phyloP scores from a whole-genome alignment of 2,329 filamentous ascomycete genomes.

The Phialemoniopsis sp. region DNA sequence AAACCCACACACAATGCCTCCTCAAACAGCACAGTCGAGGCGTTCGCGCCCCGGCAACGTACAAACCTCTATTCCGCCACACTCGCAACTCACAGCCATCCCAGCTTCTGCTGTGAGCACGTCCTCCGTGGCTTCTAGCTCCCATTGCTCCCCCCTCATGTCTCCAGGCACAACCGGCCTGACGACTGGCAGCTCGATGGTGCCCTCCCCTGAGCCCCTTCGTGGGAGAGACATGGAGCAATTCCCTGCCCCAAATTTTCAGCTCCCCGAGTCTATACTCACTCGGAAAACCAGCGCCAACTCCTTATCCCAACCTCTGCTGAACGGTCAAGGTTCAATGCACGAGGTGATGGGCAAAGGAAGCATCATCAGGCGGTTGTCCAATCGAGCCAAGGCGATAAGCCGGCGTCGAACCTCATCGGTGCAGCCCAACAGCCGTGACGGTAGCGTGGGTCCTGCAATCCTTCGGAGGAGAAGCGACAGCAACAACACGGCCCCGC shows the following conservation, averaged over 20 bases:
- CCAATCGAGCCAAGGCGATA: slow-evolving; percentile 71
- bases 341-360: slow-evolving; percentile 42
- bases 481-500: slow-evolving; percentile 70
- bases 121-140: slow-evolving; percentile 52
- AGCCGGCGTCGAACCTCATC: slow-evolving; percentile 72
- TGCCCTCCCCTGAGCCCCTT: slow-evolving; percentile 62
- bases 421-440: slow-evolving; percentile 70
- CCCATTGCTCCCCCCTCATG: slow-evolving; percentile 53
- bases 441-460: slow-evolving; percentile 84
- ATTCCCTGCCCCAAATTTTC: slow-evolving; percentile 50
- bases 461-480: slow-evolving; percentile 82
- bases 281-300: slow-evolving; percentile 54
- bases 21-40: slow-evolving; percentile 32
- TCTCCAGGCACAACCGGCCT: slow-evolving; percentile 45
- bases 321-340: slow-evolving; percentile 53
- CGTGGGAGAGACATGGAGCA: slow-evolving; percentile 50
- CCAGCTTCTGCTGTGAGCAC: slow-evolving; percentile 47
- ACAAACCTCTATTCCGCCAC: slow-evolving; percentile 38
- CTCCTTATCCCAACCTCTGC: slow-evolving; percentile 56
- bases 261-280: slow-evolving; percentile 71
- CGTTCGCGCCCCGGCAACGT: slow-evolving; percentile 41
- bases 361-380: slow-evolving; percentile 75
- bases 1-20: slow-evolving; percentile 34
- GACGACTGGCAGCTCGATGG: slow-evolving; percentile 59
- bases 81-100: slow-evolving; percentile 30